These are phyloP conservation scores for Pochonia chlamydosporia DNA, from an alignment of 2,329 filamentous ascomycete species.

Conservation along the genomic window DNA sequence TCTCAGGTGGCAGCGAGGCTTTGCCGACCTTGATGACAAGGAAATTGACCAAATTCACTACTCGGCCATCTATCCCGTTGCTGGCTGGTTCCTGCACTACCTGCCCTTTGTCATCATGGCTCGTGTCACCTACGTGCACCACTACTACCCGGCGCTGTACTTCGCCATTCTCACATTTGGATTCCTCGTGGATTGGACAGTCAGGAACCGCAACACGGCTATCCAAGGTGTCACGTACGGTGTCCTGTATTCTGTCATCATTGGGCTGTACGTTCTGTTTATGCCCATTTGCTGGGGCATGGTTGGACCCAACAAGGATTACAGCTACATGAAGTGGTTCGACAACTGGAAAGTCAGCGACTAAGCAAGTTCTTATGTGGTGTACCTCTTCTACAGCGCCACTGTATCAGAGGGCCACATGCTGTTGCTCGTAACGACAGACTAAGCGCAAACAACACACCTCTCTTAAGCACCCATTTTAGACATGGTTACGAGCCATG, in stretches of 20 bases:
- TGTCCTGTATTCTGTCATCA: constrained; percentile 64
- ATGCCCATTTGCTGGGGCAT: constrained; percentile 96
- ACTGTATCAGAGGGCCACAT: not conserved
- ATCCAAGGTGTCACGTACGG: constrained; percentile 67
- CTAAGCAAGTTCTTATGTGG: constrained; percentile 14
- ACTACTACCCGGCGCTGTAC: constrained; percentile 98
- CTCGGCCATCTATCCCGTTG: constrained; percentile 80
- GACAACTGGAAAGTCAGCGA: constrained; percentile 79
- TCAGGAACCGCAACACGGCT: constrained; percentile 57
- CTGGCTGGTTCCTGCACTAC: constrained; percentile 96
- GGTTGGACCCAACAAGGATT: constrained; percentile 77
- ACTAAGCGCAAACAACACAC: not conserved
- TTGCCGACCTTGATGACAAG: constrained; percentile 67
- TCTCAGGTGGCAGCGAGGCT: constrained; percentile 93
- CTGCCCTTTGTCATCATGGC: constrained; percentile 96
- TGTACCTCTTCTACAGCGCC: not conserved
- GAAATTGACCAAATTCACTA: constrained; percentile 96
- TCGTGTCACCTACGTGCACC: constrained; percentile 97
- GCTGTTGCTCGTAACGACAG: constrained; percentile 2
- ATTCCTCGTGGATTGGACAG: constrained; percentile 82
- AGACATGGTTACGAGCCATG: constrained; percentile 6
- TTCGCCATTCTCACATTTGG: constrained; percentile 89
- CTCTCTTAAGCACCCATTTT: not conserved
- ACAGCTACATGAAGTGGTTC: constrained; percentile 92
- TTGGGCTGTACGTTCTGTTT: constrained; percentile 84